These are phyloP conservation scores for Colletotrichum chrysophilum DNA, from an alignment of 2,329 filamentous ascomycete species.

Conservation along the genomic window DNA sequence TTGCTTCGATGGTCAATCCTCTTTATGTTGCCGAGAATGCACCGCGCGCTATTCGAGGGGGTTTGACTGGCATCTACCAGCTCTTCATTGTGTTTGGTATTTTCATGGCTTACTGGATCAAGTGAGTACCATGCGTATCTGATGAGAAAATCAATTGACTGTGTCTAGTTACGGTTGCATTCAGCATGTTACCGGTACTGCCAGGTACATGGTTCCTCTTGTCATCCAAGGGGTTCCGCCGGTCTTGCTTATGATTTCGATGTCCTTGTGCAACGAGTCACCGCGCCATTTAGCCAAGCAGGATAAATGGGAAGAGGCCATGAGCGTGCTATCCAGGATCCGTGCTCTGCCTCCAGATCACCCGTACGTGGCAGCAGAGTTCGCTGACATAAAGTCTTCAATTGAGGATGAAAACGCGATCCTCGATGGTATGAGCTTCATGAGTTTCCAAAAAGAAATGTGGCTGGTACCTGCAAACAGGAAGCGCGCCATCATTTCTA, in stretches of 20 bases:
- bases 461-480: slow-evolving; percentile 18
- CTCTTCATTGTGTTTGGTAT: slow-evolving; percentile 56
- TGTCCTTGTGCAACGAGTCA: slow-evolving; percentile 42
- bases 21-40: slow-evolving; percentile 65
- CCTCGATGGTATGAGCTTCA: slow-evolving; percentile 24
- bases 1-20: slow-evolving; percentile 57
- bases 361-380: slow-evolving; percentile 49
- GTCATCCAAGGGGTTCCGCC: slow-evolving; percentile 46
- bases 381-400: slow-evolving; percentile 57
- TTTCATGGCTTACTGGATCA: slow-evolving; percentile 49
- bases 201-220: slow-evolving; percentile 38
- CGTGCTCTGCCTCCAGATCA: slow-evolving; percentile 40
- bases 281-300: slow-evolving; percentile 39
- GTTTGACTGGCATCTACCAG: slow-evolving; percentile 55
- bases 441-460: slow-evolving; percentile 14
- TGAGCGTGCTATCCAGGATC: slow-evolving; percentile 41
- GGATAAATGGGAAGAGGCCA: slow-evolving; percentile 41
- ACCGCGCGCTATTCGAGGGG: slow-evolving; percentile 55
- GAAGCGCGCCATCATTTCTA: slow-evolving; percentile 9
- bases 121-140: slow-evolving; percentile 30
- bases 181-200: slow-evolving; percentile 23
- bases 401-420: slow-evolving; percentile 57
- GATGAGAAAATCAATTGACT: neutral
- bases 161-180: slow-evolving; percentile 27
- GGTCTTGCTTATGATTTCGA: slow-evolving; percentile 36